Conservation (phyloP, 441 rosid species). For the Kokia cookei region DNA sequence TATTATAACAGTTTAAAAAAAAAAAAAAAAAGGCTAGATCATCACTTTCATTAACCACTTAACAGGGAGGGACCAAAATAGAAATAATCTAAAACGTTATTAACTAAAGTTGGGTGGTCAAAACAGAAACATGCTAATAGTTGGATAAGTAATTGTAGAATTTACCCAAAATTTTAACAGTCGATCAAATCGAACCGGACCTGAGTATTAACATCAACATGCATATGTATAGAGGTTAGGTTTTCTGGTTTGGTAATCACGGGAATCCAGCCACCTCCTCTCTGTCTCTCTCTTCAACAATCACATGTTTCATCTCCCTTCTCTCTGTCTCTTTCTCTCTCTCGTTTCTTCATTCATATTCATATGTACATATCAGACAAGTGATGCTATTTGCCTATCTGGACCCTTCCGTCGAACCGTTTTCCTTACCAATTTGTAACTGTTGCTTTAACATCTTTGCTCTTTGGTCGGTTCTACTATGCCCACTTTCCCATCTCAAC, state of each 20-base stretch:
- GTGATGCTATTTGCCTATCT: constrained; percentile 2
- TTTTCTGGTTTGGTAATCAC: constrained; percentile 27
- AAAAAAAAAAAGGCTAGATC: too few relatives aligned
- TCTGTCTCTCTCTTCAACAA: not conserved
- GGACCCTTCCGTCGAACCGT: constrained; percentile 6
- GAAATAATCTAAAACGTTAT: too few relatives aligned
- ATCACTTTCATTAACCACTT: too few relatives aligned
- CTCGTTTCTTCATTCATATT: not conserved
- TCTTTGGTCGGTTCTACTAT: constrained; percentile 12
- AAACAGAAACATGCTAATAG: too few relatives aligned
- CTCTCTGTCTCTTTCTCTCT: constrained; percentile 6
- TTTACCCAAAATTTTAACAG: too few relatives aligned
- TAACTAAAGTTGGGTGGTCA: too few relatives aligned
- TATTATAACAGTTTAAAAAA: too few relatives aligned
- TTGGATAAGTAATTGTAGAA: too few relatives aligned
- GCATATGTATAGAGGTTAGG: not conserved
- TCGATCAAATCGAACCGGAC: too few relatives aligned
- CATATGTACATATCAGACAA: not conserved
- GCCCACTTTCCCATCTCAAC: not conserved
- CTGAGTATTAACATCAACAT: too few relatives aligned
- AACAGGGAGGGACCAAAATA: too few relatives aligned
- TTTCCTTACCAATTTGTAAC: not conserved
- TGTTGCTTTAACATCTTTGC: constrained; percentile 3
- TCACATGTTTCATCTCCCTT: constrained; percentile 34
- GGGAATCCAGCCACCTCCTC: constrained; percentile 33